Percentiles rank a stretch among this genome's conserved stretches.
phyloP scores from a whole-genome alignment of 169 alveolate species.

The Blepharisma undulans region DNA sequence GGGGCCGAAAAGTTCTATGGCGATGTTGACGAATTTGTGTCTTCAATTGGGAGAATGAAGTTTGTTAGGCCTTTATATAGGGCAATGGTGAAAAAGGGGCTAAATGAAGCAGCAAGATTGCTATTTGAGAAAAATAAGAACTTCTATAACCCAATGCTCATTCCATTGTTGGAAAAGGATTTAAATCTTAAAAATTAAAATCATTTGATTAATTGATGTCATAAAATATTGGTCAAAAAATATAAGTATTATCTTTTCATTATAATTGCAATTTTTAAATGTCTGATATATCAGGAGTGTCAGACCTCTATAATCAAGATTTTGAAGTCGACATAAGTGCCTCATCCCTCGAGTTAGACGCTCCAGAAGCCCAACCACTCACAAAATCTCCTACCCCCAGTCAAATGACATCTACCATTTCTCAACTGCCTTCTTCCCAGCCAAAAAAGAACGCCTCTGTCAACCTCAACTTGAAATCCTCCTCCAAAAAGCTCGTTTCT shows the following conservation, averaged over 20 bases:
- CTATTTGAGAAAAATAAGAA: neutral
- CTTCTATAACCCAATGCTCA: constrained; percentile 24
- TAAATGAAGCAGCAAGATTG: neutral
- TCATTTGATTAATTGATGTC: neutral
- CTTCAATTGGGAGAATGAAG: constrained; percentile 50
- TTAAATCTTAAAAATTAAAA: neutral
- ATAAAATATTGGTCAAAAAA: too few relatives aligned
- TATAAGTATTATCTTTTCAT: too few relatives aligned
- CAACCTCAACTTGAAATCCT: neutral
- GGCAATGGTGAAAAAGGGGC: neutral
- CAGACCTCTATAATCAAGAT: constrained; percentile 4
- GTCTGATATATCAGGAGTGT: neutral
- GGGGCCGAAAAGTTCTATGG: neutral
- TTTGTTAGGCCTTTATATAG: constrained; percentile 38
- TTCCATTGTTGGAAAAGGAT: neutral
- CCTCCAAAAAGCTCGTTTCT: neutral
- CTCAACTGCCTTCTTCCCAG: neutral
- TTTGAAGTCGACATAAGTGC: neutral
- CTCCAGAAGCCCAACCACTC: neutral
- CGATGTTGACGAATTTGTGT: constrained; percentile 7
- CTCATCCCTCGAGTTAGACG: neutral
- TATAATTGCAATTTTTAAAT: too few relatives aligned
- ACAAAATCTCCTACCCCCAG: neutral
- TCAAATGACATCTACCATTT: neutral
- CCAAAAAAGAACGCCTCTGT: neutral